Evolutionary conservation across 495 filamentous ascomycete genomes (phyloP).

Genomic region (Penicillium herquei): DNA sequence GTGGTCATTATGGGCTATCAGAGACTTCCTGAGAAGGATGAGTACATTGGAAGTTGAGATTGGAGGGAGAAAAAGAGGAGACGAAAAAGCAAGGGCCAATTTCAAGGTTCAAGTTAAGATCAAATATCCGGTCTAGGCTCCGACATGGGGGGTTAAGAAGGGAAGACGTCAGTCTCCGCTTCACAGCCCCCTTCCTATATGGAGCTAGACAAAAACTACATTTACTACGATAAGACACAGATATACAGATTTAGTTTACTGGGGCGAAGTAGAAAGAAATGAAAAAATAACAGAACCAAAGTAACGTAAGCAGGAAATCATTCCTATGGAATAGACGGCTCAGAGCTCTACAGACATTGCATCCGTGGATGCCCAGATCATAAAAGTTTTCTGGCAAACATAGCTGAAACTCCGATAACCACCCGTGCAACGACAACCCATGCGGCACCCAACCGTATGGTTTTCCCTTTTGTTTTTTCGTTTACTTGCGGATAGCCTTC

Average conservation of each 20-base stretch:
- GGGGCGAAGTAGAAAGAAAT: background rate
- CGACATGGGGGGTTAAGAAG: too few species aligned
- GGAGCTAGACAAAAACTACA: background rate
- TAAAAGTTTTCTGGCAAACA: conserved; percentile 41
- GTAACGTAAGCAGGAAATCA: conserved; percentile 31
- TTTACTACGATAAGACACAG: background rate
- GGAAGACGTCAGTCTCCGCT: conserved; percentile 8
- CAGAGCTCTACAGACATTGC: conserved; percentile 47
- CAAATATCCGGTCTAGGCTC: background rate
- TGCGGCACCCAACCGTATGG: conserved; percentile 23
- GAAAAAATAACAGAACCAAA: conserved; percentile 16
- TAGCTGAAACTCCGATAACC: conserved; percentile 50
- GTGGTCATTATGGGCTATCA: conserved; percentile 13
- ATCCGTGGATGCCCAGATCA: conserved; percentile 44
- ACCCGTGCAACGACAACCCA: conserved; percentile 39
- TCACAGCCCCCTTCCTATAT: background rate
- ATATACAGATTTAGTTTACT: background rate
- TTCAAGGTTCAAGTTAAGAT: background rate
- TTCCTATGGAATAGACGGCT: conserved; percentile 42
- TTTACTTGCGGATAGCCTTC: conserved; percentile 95
- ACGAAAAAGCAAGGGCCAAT: background rate
- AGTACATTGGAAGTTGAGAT: background rate
- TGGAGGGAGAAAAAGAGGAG: background rate
- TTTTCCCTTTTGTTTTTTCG: conserved; percentile 37
- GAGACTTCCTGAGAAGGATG: background rate